Base-by-base conservation (phyloP, 2,329 filamentous ascomycete genomes). In the Grosmannia clavigera region DNA sequence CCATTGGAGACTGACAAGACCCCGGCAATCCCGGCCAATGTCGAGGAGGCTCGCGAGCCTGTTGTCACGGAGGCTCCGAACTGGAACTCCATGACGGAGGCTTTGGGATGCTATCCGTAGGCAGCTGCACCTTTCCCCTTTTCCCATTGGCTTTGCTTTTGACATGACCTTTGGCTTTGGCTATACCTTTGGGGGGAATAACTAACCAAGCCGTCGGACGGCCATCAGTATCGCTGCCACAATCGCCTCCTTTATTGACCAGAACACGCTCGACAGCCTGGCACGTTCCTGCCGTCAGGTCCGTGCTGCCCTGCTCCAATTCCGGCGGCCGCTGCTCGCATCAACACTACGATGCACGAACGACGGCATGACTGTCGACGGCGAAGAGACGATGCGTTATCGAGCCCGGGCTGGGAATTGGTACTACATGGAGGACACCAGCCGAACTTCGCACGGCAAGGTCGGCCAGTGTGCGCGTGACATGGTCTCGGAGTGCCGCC, bases 231-330 rank as follows among this genome's bases (percentile, higher is more conserved):
- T 96, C 69, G 84, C 88, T 66, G 82, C 84, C 64, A 82, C 86
- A 67, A 81, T 96, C 65, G 87, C 88, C 56, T 81, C 83, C 38
- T 81, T 82, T 66, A 83, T 96, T 70, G 92, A 97, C 70, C 81
- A 96, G 57, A 96, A 92, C 71, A 87, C 89, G 16, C 82, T 96
- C 67, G 86, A 95, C 71, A 85, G 86, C 64, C 82, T 97, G 25
- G 88, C 92, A 58, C 83, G 82, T 59, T 91, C 90, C 60, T 95
- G 90, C 71, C 88, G 87, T 58, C 85, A 88, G 68, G 83, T 95
- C 64, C 88, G 88, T 65, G 79, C 80, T 60, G 88, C 86, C 65
- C 80, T 97, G 29, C 76, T 95, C 52, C 88, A 91, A 67, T 92
- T 89, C 72, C 86, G 90, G 68, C 78, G 77, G 57, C 83, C 87